phyloP scores from a whole-genome alignment of 1,139 yeast species.

The Protomyces macrosporus region DNA sequence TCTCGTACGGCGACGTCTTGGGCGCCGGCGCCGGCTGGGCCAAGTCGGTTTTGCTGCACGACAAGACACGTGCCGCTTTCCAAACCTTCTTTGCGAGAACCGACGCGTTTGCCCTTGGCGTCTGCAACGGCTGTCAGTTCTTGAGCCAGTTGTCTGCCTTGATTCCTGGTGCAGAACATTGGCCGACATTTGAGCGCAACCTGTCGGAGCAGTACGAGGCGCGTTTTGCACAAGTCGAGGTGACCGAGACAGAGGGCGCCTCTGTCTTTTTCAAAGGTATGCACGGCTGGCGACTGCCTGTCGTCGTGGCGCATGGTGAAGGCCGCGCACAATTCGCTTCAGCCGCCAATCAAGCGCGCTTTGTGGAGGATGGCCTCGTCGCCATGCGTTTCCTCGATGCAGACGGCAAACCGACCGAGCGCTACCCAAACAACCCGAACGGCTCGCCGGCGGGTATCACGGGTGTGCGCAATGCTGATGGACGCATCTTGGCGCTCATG shows the following conservation, averaged over 20 bases:
- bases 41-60: constrained; percentile 86
- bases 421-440: constrained; percentile 91
- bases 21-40: constrained; percentile 99
- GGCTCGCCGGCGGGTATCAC: constrained; percentile 93
- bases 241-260: constrained; percentile 51
- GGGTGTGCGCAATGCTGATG: constrained; percentile 83
- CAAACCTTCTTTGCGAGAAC: constrained; percentile 72
- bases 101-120: constrained; percentile 97
- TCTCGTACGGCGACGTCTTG: constrained; percentile 96
- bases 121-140: constrained; percentile 99
- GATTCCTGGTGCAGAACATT: constrained; percentile 90
- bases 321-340: constrained; percentile 73
- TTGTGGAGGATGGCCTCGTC: constrained; percentile 46
- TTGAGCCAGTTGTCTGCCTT: constrained; percentile 78
- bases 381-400: constrained; percentile 82
- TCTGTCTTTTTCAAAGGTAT: constrained; percentile 80
- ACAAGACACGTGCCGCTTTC: constrained; percentile 69
- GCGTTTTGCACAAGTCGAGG: constrained; percentile 84
- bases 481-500: constrained; percentile 97
- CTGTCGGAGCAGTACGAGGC: constrained; percentile 94
- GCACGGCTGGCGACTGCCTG: constrained; percentile 88
- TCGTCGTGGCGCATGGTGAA: constrained; percentile 98
- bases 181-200: constrained; percentile 97
- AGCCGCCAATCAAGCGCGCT: constrained; percentile 45
- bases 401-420: constrained; percentile 74